Percentiles rank a stretch among this genome's conserved stretches.
These are phyloP conservation scores for Zygotorulaspora danielsina DNA, from an alignment of 805 yeast species.

Conservation along the genomic window DNA sequence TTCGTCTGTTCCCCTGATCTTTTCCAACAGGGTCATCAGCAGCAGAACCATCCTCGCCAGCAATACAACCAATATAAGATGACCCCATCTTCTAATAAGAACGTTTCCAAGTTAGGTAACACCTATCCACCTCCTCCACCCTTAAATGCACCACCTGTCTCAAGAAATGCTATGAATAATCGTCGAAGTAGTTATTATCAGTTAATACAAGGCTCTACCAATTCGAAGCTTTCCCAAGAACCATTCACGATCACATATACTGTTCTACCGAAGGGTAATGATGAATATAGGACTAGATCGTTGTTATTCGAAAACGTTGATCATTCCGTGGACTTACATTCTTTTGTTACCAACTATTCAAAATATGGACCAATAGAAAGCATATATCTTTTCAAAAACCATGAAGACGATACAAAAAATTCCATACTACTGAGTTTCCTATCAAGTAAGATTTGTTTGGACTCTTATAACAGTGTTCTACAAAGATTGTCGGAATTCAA, in stretches of 20 bases:
- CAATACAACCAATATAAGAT: slow-evolving; percentile 9
- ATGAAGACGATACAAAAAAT: slow-evolving; percentile 34
- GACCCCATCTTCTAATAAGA: slow-evolving; percentile 5
- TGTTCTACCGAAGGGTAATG: slow-evolving; percentile 32
- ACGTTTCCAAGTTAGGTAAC: slow-evolving; percentile 7
- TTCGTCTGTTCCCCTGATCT: slow-evolving; percentile 45
- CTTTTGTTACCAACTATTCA: slow-evolving; percentile 40
- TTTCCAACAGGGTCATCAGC: slow-evolving; percentile 16
- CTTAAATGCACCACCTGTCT: slow-evolving; percentile 12
- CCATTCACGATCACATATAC: slow-evolving; percentile 25
- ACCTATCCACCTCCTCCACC: slow-evolving; percentile 15
- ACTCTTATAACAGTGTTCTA: slow-evolving; percentile 38
- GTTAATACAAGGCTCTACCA: slow-evolving; percentile 6
- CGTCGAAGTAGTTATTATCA: slow-evolving; percentile 9
- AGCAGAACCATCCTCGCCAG: slow-evolving; percentile 22
- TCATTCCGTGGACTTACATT: slow-evolving; percentile 20
- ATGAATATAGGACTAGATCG: slow-evolving; percentile 33
- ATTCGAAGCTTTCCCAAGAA: slow-evolving; percentile 13
- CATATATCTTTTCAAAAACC: slow-evolving; percentile 41
- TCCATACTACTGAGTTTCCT: slow-evolving; percentile 30
- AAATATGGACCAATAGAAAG: slow-evolving; percentile 62
- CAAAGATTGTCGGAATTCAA: slow-evolving; percentile 38
- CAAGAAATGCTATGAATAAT: slow-evolving; percentile 4
- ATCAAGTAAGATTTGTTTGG: slow-evolving; percentile 36
- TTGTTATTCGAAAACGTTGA: slow-evolving; percentile 29